phyloP scores from a whole-genome alignment of 768 basidiomycete genomes.

The Lactifluus volemus region DNA sequence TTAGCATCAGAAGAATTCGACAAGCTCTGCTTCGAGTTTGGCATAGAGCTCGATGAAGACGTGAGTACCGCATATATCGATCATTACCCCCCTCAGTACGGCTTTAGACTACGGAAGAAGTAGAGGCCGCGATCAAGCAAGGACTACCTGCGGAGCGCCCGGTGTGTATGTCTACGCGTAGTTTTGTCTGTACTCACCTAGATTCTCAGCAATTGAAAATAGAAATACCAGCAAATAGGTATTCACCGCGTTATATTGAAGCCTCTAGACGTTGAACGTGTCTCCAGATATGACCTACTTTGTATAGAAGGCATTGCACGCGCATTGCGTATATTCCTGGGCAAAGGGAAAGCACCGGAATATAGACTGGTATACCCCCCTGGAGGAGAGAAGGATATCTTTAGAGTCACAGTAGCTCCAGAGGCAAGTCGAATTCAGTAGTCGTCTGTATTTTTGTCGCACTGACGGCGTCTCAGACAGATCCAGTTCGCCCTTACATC shows the following conservation, averaged over 20 bases:
- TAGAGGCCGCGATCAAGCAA: constrained; percentile 72
- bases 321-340: constrained; percentile 75
- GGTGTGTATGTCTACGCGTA: constrained; percentile 33
- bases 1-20: constrained; percentile 93
- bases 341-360: constrained; percentile 52
- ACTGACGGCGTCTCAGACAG: constrained; percentile 41
- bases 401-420: constrained; percentile 60
- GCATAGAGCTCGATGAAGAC: constrained; percentile 96
- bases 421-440: constrained; percentile 45
- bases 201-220: constrained; percentile 86
- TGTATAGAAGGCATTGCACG: constrained; percentile 95
- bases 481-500: constrained; percentile 81
- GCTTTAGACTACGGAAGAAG: constrained; percentile 77
- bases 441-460: neutral
- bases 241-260: neutral
- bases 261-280: neutral
- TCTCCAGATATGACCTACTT: constrained; percentile 83
- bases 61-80: constrained; percentile 37
- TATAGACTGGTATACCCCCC: constrained; percentile 70
- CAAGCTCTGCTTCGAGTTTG: constrained; percentile 93
- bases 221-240: constrained; percentile 97
- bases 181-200: constrained; percentile 6
- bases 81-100: neutral
- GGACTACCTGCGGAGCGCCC: constrained; percentile 81
- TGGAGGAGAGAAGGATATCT: constrained; percentile 53